Conservation (phyloP, 1,284 basidiomycete genomes). For the Malassezia brasiliensis region DNA sequence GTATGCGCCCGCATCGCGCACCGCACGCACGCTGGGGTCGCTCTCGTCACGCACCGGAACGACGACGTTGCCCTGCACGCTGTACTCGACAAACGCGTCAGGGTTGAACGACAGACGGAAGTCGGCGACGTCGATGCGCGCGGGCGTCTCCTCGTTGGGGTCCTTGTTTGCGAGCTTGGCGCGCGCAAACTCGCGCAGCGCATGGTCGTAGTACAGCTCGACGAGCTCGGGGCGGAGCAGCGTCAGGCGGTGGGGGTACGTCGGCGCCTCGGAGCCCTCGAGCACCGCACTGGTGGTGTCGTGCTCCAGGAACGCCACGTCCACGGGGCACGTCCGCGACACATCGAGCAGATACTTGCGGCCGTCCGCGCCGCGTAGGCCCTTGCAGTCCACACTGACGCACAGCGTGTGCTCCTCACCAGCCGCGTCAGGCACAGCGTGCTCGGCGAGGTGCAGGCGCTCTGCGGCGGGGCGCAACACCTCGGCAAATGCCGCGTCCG, state of each 20-base stretch:
- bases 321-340: conserved; percentile 53
- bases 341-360: conserved; percentile 55
- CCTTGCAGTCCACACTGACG: conserved; percentile 56
- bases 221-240: conserved; percentile 56
- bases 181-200: conserved; percentile 54
- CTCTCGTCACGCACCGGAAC: conserved; percentile 50
- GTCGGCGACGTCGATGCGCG: conserved; percentile 44
- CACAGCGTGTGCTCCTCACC: conserved; percentile 52
- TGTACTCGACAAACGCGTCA: conserved; percentile 54
- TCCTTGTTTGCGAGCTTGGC: conserved; percentile 47
- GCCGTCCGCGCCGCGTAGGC: conserved; percentile 55
- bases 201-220: conserved; percentile 53
- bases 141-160: conserved; percentile 19
- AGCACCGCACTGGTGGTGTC: conserved; percentile 49
- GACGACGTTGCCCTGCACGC: conserved; percentile 23
- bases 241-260: conserved; percentile 55
- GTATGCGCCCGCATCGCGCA: conserved; percentile 53
- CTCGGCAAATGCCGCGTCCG: conserved; percentile 52
- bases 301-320: conserved; percentile 55
- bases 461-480: conserved; percentile 53
- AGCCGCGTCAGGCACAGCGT: conserved; percentile 52
- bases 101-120: conserved; percentile 56
- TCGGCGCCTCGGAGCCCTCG: conserved; percentile 27
- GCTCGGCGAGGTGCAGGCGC: conserved; percentile 52
- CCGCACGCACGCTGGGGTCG: conserved; percentile 53